Evolutionary conservation across 2,329 filamentous ascomycete species (phyloP), one percentile per base, ranked within the genome.

Genomic region (Epichloe gansuensis): DNA sequence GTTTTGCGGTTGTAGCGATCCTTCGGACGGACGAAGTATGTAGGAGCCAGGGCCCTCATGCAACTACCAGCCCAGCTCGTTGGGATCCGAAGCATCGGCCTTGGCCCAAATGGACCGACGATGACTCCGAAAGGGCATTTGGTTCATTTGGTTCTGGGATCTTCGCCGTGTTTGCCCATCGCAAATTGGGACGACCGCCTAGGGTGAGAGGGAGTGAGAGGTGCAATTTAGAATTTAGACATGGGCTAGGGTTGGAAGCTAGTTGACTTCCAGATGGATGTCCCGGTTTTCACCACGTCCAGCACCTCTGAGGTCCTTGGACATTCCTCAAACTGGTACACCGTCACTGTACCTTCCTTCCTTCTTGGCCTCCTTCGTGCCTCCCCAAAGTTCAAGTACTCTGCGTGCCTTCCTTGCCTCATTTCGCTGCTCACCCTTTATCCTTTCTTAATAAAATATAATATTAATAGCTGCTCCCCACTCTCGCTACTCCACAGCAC

Each of bases 161-260:
- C 38, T 38, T 38, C 15, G 39, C 49, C 49, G 41, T 41, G 41
- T 45, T 51, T 36, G 44, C 44, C 31, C 40, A 43, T 45, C 36
- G 45, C 40, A 47, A 25, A 40, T 35, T 41, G 41, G 35, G 36
- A 31, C 38, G 36, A 21, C 41, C 36, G 23, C 25, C 13, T 41
- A 11, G 36, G 40, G 17, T 17, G 51, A 31, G 31, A 31, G 31
- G 8, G 9, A 31, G 31, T 31, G 31, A 31, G 31, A 31, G 31
- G 31, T 31, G 31, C 31, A 31, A 31, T 31, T 48, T 36, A 40
- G 36, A 51, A 55, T 55, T 49, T 50, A 47, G 44, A 48, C 50
- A 48, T 44, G 42, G 35, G 41, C 43, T 36, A 11, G 40, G 43
- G 35, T 12, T 48, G 23, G 39, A 47, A 43, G 13, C 25, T 47